These are phyloP conservation scores for Cladorrhinum sp. DNA, from an alignment of 2,329 filamentous ascomycete genomes.

Conservation along the genomic window DNA sequence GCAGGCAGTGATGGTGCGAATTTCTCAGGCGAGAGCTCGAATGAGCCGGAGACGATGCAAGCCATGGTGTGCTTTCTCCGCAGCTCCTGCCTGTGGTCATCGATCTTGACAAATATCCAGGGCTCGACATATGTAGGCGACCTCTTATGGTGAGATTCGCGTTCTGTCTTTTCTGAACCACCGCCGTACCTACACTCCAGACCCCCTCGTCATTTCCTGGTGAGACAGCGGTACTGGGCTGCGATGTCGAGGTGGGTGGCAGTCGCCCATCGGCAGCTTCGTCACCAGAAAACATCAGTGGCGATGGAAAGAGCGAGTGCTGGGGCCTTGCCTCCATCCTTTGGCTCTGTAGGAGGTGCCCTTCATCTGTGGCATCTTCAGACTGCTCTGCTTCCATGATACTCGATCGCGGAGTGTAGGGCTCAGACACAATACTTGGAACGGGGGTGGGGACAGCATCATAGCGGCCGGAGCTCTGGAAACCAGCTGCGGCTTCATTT, in stretches of 20 bases:
- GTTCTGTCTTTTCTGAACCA: background rate
- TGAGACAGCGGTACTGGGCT: background rate
- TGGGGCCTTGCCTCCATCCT: background rate
- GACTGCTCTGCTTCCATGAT: background rate
- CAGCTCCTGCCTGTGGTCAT: background rate
- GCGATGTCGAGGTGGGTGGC: background rate
- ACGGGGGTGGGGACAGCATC: background rate
- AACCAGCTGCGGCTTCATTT: background rate
- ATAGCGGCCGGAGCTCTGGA: background rate
- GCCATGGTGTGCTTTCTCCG: background rate
- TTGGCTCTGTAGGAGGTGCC: background rate
- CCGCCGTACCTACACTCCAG: conserved; percentile 1
- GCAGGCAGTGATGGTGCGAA: conserved; percentile 1
- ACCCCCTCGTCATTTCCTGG: background rate
- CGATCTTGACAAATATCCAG: background rate
- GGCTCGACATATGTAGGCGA: background rate
- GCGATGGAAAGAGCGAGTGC: background rate
- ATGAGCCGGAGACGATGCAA: background rate
- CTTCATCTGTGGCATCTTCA: background rate
- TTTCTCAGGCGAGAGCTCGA: conserved; percentile 1
- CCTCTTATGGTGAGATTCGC: background rate
- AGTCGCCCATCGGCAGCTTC: background rate
- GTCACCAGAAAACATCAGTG: background rate
- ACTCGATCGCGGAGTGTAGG: background rate
- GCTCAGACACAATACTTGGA: background rate